These are phyloP conservation scores for Begonia masoniana DNA, from an alignment of 306 rosid genomes.

Conservation along the genomic window DNA sequence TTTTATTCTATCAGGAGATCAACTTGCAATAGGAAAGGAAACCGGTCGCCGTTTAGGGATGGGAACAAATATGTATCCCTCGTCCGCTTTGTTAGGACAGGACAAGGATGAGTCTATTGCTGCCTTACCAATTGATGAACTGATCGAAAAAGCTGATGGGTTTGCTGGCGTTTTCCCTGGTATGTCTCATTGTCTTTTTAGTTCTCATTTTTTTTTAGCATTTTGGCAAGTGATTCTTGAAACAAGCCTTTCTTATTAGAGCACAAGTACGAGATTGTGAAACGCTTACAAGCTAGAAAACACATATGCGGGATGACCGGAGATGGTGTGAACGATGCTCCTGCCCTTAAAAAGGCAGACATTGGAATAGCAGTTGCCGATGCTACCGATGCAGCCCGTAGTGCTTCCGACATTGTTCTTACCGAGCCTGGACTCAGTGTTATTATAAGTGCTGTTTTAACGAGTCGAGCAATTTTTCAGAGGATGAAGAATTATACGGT, in stretches of 20 bases:
- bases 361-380: constrained; percentile 99
- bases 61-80: constrained; percentile 99
- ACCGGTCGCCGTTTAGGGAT: constrained; percentile 98
- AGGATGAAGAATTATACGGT: constrained; percentile 99
- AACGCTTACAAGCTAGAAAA: constrained; percentile 97
- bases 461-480: constrained; percentile 96
- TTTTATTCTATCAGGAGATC: constrained; percentile 60
- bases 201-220: background rate
- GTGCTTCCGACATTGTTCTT: constrained; percentile 96
- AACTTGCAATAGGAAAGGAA: constrained; percentile 96
- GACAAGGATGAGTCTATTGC: constrained; percentile 83
- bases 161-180: constrained; percentile 99
- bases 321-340: constrained; percentile 98
- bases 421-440: constrained; percentile 98
- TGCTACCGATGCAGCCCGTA: constrained; percentile 99
- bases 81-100: constrained; percentile 95
- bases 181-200: constrained; percentile 13
- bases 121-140: constrained; percentile 79
- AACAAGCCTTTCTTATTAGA: constrained; percentile 19
- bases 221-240: too few species aligned
- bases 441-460: constrained; percentile 94
- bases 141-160: constrained; percentile 95
- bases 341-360: constrained; percentile 97
- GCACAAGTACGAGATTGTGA: constrained; percentile 97
- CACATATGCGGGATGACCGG: constrained; percentile 99